A percentile compares a stretch with the other conserved stretches of the same genome.
These are phyloP conservation scores for Polytrichum formosum DNA, from an alignment of 225 moss, liverwort and hornwort species.

Conservation along the genomic window DNA sequence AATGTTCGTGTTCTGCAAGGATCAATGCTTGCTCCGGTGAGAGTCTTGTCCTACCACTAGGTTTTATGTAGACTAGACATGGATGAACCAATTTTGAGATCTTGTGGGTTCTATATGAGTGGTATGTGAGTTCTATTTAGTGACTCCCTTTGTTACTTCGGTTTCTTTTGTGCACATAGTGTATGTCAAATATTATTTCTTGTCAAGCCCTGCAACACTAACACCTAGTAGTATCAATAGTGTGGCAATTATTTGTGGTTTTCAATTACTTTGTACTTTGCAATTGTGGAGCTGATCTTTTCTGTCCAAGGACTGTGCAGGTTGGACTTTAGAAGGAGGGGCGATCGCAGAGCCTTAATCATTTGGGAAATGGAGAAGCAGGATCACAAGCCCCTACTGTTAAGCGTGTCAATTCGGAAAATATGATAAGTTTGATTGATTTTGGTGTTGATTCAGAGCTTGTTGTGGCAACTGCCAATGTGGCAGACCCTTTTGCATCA, in stretches of 20 bases:
- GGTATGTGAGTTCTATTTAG: no score
- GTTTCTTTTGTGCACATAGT: no score
- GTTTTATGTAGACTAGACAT: no score
- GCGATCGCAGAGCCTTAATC: slow-evolving; percentile 54
- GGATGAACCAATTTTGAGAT: no score
- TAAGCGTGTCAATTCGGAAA: slow-evolving; percentile 69
- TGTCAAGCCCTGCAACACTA: no score
- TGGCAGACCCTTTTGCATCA: slow-evolving; percentile 34
- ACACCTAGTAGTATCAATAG: no score
- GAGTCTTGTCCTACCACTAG: background rate
- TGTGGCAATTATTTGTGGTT: no score
- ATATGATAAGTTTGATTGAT: slow-evolving; percentile 76
- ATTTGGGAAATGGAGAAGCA: slow-evolving; percentile 48
- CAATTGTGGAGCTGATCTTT: background rate
- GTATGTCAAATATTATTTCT: no score
- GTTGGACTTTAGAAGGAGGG: slow-evolving; percentile 50
- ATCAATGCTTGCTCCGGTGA: slow-evolving; percentile 37
- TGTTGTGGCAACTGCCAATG: slow-evolving; percentile 18
- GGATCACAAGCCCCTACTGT: slow-evolving; percentile 30
- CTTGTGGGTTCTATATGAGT: no score
- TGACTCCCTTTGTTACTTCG: no score
- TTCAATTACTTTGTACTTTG: no score
- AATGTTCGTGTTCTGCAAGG: slow-evolving; percentile 22
- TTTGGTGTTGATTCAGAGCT: slow-evolving; percentile 74
- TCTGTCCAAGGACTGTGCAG: slow-evolving; percentile 22